Base-by-base conservation (phyloP, 306 rosid genomes). In the Cicer pinnatifidum region DNA sequence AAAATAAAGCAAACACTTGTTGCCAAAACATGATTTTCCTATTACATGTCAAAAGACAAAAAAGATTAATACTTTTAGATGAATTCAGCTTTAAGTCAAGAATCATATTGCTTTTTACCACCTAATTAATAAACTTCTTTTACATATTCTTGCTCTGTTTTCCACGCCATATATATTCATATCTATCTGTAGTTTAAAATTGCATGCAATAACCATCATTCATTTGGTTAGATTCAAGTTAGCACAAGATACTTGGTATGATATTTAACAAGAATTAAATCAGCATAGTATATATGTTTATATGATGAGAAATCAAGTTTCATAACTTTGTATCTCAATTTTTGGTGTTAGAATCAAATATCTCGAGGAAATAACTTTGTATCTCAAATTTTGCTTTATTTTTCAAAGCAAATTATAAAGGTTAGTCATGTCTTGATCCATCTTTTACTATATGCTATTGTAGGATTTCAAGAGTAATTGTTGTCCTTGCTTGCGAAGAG, bases 241-340 rank as follows among this genome's bases (percentile, higher is more conserved):
- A 33, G 46, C 8, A 12, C 59, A 53, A 53, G 59, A 53, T 53
- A 53, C 15, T 58, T 58, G 76, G 53, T 73, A 60, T 3, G 46
- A 60, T 39, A 54, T 43, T 20, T 20, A 17, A 35, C 62, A 19
- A 6, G 38, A 56, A 20, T 19, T 59, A 59, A 59, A 16, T 2
- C 17, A 28, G 10, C 53, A 54, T 13, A 19, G 12, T 15, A 16
- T 51, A 8, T 9, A 3, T 10, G 4, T 20, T 52, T 52, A 20
- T 28, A 15, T 15, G 58, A 52, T 52, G 28, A 52, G 28, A 16
- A 52, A 52, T 52, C 58, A 52, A 52, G 4, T 7, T 51, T 46
- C 51, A 46, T 47, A 4, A 19, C 5, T 10, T 8, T 56, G n/a
- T 19, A 16, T 54, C 35, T 53, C 60, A 54, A 54, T 2, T 51